Percentiles rank a stretch among this genome's conserved stretches.
Evolutionary conservation across 75 land plant genomes (phyloP).

Genomic region (Sequoiadendron giganteum): DNA sequence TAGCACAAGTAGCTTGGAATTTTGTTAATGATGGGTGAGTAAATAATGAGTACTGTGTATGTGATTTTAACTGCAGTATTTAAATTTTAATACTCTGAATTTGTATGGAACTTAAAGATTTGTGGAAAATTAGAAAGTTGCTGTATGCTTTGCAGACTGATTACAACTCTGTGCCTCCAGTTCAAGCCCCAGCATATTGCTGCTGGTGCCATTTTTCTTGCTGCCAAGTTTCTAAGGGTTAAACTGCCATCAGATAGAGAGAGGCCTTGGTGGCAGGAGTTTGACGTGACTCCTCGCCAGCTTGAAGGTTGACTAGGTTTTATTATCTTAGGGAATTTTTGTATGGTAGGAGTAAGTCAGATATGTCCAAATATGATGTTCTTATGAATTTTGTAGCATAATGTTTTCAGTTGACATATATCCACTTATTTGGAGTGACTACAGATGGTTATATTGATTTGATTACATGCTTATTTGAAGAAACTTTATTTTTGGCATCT

Average conservation of each 20-base stretch:
- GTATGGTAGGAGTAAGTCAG: not conserved
- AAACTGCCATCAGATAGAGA: conserved; percentile 43
- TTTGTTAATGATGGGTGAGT: conserved; percentile 52
- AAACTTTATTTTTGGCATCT: not conserved
- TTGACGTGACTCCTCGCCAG: conserved; percentile 45
- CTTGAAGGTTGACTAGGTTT: conserved; percentile 30
- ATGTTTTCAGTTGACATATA: not conserved
- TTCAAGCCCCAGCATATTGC: conserved; percentile 53
- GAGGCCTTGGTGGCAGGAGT: conserved; percentile 50
- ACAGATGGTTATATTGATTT: not conserved
- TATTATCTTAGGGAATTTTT: conserved; percentile 2
- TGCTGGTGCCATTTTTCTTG: conserved; percentile 47
- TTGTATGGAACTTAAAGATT: not conserved
- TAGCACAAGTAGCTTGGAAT: conserved; percentile 53
- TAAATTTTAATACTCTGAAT: not conserved
- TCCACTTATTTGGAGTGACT: not conserved
- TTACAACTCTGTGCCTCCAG: conserved; percentile 47
- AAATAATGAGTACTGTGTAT: not conserved
- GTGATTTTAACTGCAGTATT: not conserved
- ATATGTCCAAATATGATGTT: not conserved
- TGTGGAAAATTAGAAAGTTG: not conserved
- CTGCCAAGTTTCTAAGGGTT: conserved; percentile 43
- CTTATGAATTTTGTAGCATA: too few species aligned
- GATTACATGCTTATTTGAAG: not conserved
- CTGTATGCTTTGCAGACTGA: conserved; percentile 28